Evolutionary conservation across 305 asterid species (phyloP), one percentile per base, ranked within the genome.

Genomic region (Withania somnifera): DNA sequence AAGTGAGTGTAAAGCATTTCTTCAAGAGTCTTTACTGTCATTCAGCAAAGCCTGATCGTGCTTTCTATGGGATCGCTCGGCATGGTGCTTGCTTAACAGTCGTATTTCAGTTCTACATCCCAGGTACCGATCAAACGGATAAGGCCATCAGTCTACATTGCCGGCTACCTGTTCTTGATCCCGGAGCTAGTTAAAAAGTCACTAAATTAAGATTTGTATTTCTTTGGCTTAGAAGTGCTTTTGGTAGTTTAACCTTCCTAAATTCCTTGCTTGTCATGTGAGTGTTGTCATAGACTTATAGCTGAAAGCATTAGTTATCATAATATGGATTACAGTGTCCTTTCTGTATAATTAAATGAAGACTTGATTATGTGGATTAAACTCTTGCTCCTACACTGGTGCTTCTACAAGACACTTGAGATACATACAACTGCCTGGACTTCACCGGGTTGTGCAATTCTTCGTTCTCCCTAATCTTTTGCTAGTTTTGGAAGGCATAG

Each of bases 111-210:
- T 96, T 96, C 93, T 93, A 90, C 61, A 84, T 90, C 51, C 97
- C 98, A 0, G 98, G 98, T 7, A 93, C 98, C 0, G 91, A 94
- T 79, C 90, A 87, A 30, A 93, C 91, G 0, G 98, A 96, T 86
- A 96, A 93, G 81, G 90, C 98, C 0, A 92, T 96, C 60, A 94
- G 99, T 69, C 82, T 94, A 82, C 97, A 96, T 84, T 96, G 98
- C 80, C 80, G 95, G 88, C 89, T 96, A 84, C 98, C 98, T 5
- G 99, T 94, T 32, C 98, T 96, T 17, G 98, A 96, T 89, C 94
- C 97, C 0, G 99, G 99, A 1, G 82, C 95, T 10, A 88, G 82
- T 84, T 94, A 93, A 91, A 51, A 64, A 13, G 32, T 60, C 7
- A 2, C n/a, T 75, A 30, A 50, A 15, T 26, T 47, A 2, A 47